Conservation (phyloP, 331 rosid species). For the Erythrophleum ivorense region DNA sequence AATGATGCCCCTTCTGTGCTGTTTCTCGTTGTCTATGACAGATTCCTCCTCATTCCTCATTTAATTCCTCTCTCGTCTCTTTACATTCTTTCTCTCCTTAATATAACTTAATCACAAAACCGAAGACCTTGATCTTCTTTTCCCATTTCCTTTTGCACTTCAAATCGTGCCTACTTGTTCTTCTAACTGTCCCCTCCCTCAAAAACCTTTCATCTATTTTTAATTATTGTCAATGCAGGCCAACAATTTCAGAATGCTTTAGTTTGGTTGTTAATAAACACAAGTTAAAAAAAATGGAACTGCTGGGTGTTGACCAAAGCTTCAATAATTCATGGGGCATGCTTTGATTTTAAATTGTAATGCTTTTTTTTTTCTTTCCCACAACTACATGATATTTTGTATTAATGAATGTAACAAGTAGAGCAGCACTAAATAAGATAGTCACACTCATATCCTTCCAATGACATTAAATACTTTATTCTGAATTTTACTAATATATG, state of each 20-base stretch:
- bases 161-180: slow-evolving; percentile 29
- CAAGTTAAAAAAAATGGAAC: background rate
- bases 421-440: slow-evolving; percentile 26
- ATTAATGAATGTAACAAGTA: slow-evolving; percentile 37
- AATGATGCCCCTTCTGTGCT: slow-evolving; percentile 43
- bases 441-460: slow-evolving; percentile 17
- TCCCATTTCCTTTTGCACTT: background rate
- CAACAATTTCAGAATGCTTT: background rate
- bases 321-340: slow-evolving; percentile 34
- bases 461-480: slow-evolving; percentile 2
- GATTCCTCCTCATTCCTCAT: slow-evolving; percentile 33
- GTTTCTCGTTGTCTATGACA: slow-evolving; percentile 32
- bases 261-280: background rate
- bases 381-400: slow-evolving; percentile 41
- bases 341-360: background rate
- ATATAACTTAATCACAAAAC: background rate
- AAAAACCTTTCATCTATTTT: background rate
- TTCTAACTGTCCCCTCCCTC: slow-evolving; percentile 16
- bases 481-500: background rate
- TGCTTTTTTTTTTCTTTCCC: slow-evolving; percentile 35
- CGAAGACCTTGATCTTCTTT: too few species aligned
- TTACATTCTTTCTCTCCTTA: background rate
- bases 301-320: slow-evolving; percentile 35
- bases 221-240: background rate
- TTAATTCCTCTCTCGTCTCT: slow-evolving; percentile 19